Percentiles rank a stretch among this genome's conserved stretches.
Conservation (phyloP, 257 asterid genomes). For the Cinchona pubescens region DNA sequence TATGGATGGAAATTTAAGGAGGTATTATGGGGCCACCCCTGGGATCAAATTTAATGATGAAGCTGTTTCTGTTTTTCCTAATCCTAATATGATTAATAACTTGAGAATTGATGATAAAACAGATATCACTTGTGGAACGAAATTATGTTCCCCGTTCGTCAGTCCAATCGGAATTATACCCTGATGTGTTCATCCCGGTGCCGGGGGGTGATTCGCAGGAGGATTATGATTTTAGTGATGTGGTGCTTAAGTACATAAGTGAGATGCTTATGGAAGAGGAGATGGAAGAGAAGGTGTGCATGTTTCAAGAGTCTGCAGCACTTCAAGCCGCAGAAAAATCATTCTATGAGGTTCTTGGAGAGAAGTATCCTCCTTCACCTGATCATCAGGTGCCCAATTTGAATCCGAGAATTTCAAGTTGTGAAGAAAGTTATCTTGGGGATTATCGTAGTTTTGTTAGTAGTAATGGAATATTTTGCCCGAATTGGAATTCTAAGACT, state of each 20-base stretch:
- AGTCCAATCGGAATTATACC: conserved; percentile 19
- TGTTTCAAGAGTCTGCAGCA: conserved; percentile 78
- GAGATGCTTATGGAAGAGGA: conserved; percentile 84
- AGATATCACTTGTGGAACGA: conserved; percentile 25
- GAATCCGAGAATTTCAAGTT: conserved; percentile 22
- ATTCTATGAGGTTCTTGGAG: conserved; percentile 63
- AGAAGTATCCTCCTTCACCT: conserved; percentile 35
- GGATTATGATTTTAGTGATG: conserved; percentile 67
- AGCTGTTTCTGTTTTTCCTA: conserved; percentile 20
- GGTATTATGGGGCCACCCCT: conserved; percentile 25
- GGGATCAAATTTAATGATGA: conserved; percentile 29
- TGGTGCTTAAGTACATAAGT: conserved; percentile 55
- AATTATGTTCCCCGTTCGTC: conserved; percentile 15
- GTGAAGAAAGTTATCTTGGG: conserved; percentile 23
- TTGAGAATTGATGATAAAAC: conserved; percentile 26
- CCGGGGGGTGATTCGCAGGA: conserved; percentile 36
- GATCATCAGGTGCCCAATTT: conserved; percentile 33
- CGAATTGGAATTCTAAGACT: conserved; percentile 38
- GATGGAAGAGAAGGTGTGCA: conserved; percentile 63
- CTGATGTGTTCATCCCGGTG: conserved; percentile 25
- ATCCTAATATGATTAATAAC: conserved; percentile 27
- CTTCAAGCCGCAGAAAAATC: conserved; percentile 82
- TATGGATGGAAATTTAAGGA: conserved; percentile 49
- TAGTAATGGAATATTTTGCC: conserved; percentile 28
- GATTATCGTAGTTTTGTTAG: conserved; percentile 14